Base-by-base conservation (phyloP, 192 early-diverging fungal species). In the Jimgerdemannia flammicorona region DNA sequence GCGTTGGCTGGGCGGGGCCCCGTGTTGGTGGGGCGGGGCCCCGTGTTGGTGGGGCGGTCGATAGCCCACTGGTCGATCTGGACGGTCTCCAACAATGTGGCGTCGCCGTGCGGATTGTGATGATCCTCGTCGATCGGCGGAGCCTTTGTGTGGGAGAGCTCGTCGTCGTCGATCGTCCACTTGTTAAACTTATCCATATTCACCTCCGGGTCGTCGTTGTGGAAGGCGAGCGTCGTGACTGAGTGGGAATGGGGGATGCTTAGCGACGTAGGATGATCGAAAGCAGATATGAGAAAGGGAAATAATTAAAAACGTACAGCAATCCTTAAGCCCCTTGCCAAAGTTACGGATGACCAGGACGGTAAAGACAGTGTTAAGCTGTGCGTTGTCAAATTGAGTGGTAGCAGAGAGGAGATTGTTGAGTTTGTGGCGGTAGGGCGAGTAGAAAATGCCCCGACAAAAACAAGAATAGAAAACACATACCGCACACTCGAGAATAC, bases 311-410 rank as follows among this genome's bases (percentile, higher is more conserved):
- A 59, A 68, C 67, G 9, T 68, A 68, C 67, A 8, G 18, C 18
- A 14, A 40, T 68, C 67, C 67, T 68, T 68, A 19, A 68, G 67
- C 6, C 67, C 67, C 67, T 68, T 68, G 19, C 67, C 40, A 41
- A 68, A 68, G 40, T 68, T 68, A 19, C 67, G 67, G 29, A 68
- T 68, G 67, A 41, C 67, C 67, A 68, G 19, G 18, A 68, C 40
- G 18, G 67, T 40, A 9, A 68, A 18, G 67, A 41, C 40, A 19
- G 19, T 68, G 49, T 59, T 59, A 14, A 59, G 14, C 49, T 59
- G 49, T 59, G 49, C 14, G 8, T 10, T 59, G 14, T 59, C 49
- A 29, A 29, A 29, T 29, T 29, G 29, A n/a, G n/a, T 29, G 49
- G 49, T 10, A 59, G 6, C 2, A 59, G 8, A 59, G 0, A 59